Base-by-base conservation (phyloP, 768 basidiomycete genomes). In the Vararia minispora region DNA sequence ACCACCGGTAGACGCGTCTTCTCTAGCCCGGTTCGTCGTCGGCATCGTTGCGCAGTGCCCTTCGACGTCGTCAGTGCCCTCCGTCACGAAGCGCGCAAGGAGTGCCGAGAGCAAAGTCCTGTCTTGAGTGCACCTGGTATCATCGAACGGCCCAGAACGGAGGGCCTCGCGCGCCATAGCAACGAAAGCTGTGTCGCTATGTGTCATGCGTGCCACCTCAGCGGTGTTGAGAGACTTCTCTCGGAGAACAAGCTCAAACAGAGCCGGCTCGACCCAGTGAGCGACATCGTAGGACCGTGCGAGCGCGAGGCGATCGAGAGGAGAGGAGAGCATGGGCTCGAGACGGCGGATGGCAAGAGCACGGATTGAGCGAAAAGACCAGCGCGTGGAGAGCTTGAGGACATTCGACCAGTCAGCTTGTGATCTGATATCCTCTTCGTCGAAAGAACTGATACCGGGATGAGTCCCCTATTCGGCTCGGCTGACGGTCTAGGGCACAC, bases 311-410 rank as follows among this genome's bases (percentile, higher is more conserved):
- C 22, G 31, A 3, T 28, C 25, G 31, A 27, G 13, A 17, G 40
- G 17, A 5, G 11, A 21, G 2, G 44, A 28, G 16, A 37, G 32
- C 3, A 41, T 36, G 9, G 46, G 39, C 18, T 37, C 28, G n/a
- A 37, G 16, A 18, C 24, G 36, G 12, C 32, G 27, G 5, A 46
- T 37, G 22, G 45, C 42, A 21, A 43, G 20, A 18, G 43, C 36
- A 7, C 42, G 42, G 27, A 46, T 40, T n/a, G 30, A 40, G 4
- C 33, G 21, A 31, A 46, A 46, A 10, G 37, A 37, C 45, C 45
- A 46, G 20, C 24, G 25, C 6, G 38, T 43, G 25, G 45, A 35
- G 22, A 46, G 35, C 18, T 33, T 37, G 13, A 46, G 35, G 21
- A 46, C 31, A 12, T 41, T 32, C 10, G 42, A 22, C 42, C 45